Conservation (phyloP, 164 flowering plant genomes). For the Nymphaea thermarum region DNA sequence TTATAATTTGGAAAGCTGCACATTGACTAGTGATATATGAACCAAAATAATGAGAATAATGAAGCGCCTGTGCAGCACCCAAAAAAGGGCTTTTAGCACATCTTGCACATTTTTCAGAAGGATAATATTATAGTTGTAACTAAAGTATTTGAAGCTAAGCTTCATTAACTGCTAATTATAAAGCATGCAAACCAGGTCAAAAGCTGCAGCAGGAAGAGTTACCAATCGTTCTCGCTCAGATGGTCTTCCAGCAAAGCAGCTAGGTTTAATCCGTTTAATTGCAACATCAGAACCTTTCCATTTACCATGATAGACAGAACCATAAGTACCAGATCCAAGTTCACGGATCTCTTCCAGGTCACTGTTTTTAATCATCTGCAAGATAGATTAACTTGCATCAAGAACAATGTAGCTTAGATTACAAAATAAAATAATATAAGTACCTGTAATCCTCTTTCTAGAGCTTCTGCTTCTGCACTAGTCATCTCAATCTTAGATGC, state of each 20-base stretch:
- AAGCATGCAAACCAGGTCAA: neutral
- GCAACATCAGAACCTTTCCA: conserved; percentile 99
- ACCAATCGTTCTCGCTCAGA: conserved; percentile 98
- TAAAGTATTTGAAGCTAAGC: neutral
- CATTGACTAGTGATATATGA: no score
- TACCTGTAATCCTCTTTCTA: conserved; percentile 89
- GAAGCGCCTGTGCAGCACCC: no score
- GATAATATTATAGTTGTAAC: neutral
- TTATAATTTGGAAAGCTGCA: no score
- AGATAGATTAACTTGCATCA: conserved; percentile 1
- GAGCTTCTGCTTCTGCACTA: conserved; percentile 92
- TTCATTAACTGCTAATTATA: neutral
- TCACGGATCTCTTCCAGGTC: conserved; percentile 93
- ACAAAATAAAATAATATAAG: neutral
- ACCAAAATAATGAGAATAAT: no score
- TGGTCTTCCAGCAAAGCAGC: conserved; percentile 96
- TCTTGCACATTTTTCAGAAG: no score
- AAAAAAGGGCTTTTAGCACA: no score
- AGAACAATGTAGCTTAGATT: neutral
- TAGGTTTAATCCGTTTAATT: conserved; percentile 90
- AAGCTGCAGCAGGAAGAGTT: conserved; percentile 3
- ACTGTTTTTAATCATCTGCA: conserved; percentile 78
- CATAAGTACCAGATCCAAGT: conserved; percentile 94
- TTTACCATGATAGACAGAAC: conserved; percentile 92
- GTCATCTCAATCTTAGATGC: conserved; percentile 77